Evolutionary conservation across 352 stramenopile species (phyloP).

Genomic region (Globisporangium alternatum): DNA sequence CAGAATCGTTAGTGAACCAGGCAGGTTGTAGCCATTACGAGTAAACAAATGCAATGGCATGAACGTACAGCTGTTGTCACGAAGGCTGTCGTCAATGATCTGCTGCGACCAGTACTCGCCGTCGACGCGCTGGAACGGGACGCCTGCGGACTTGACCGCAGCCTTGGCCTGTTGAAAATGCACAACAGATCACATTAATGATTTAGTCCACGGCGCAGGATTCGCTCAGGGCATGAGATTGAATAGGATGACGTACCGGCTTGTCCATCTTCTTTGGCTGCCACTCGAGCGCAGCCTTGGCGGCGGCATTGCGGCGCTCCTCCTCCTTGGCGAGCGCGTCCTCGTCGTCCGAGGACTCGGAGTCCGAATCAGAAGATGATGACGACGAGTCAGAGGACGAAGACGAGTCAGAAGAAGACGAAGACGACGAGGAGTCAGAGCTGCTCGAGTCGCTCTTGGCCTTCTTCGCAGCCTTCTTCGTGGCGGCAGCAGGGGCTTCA

Average conservation of each 20-base stretch:
- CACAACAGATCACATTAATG: constrained; percentile 8
- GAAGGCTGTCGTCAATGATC: constrained; percentile 92
- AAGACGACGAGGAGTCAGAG: constrained; percentile 40
- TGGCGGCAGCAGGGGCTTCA: constrained; percentile 15
- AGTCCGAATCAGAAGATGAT: constrained; percentile 40
- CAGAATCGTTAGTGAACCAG: background rate
- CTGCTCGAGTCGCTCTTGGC: constrained; percentile 36
- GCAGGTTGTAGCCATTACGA: background rate
- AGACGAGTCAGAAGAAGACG: constrained; percentile 42
- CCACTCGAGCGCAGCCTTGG: constrained; percentile 90
- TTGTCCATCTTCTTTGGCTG: constrained; percentile 88
- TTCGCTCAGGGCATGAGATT: background rate
- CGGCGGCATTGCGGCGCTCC: constrained; percentile 62
- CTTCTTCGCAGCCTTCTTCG: constrained; percentile 32
- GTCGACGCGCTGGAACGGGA: constrained; percentile 98
- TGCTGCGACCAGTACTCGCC: constrained; percentile 93
- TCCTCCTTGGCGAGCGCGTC: constrained; percentile 75
- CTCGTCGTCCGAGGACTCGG: constrained; percentile 39
- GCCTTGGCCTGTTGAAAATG: constrained; percentile 24
- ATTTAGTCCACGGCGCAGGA: background rate
- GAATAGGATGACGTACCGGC: constrained; percentile 19
- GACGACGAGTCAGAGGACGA: constrained; percentile 25
- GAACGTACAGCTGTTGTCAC: constrained; percentile 95
- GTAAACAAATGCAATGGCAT: background rate
- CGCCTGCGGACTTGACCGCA: constrained; percentile 77